Conservation (phyloP, 1,284 basidiomycete genomes). For the Pseudozyma tsukubaensis region DNA sequence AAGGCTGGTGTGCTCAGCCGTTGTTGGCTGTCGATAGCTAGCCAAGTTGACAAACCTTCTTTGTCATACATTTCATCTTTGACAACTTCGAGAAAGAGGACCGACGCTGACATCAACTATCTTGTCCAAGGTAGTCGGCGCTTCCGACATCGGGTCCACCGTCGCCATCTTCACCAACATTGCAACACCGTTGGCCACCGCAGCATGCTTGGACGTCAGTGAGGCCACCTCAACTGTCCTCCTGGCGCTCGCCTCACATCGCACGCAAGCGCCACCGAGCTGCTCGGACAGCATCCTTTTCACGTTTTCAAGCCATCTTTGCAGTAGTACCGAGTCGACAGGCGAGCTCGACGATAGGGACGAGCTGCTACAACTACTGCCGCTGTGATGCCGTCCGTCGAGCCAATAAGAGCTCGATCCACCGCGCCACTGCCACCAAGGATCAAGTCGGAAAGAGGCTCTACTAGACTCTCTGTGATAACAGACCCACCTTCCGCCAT, state of each 20-base stretch:
- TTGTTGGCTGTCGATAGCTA: background rate
- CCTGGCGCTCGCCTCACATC: constrained; percentile 11
- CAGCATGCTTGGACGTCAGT: constrained; percentile 12
- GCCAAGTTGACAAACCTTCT: too few species aligned
- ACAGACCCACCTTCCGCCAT: constrained; percentile 11
- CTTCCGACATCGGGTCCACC: background rate
- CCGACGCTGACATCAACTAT: background rate
- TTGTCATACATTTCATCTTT: constrained; percentile 3
- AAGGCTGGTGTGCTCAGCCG: background rate
- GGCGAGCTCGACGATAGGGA: constrained; percentile 4
- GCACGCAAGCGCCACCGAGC: constrained; percentile 1
- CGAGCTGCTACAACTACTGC: constrained; percentile 5
- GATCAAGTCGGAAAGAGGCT: constrained; percentile 5
- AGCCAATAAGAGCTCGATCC: constrained; percentile 30
- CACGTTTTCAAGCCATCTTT: background rate
- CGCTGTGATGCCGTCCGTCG: constrained; percentile 48
- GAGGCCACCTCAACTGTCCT: constrained; percentile 1
- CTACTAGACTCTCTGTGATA: background rate
- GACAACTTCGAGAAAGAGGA: too few species aligned
- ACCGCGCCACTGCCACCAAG: constrained; percentile 28
- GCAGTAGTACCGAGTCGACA: background rate
- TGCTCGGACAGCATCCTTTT: background rate
- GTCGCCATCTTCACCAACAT: background rate
- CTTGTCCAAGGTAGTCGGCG: too few species aligned
- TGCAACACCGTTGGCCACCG: background rate